phyloP scores from a whole-genome alignment of 2,329 filamentous ascomycete genomes.

The Tolypocladium ophioglossoides region DNA sequence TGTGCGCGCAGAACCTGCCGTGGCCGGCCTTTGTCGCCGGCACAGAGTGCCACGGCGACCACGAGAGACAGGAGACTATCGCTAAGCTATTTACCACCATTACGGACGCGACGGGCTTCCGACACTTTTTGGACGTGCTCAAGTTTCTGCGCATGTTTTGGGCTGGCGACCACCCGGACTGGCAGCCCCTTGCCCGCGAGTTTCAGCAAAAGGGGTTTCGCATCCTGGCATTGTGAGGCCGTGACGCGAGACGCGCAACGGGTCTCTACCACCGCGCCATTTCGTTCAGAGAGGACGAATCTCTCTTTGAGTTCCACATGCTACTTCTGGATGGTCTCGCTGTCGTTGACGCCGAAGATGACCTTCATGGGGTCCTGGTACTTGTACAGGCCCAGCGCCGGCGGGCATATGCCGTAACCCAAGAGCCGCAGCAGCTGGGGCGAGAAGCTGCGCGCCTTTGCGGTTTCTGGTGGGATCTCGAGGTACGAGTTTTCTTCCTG shows the following conservation, averaged over 20 bases:
- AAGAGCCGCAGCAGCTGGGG: constrained; percentile 20
- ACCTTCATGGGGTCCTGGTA: constrained; percentile 26
- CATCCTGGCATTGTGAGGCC: constrained; percentile 11
- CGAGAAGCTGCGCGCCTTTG: constrained; percentile 17
- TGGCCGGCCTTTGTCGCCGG: constrained; percentile 20
- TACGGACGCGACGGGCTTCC: constrained; percentile 11
- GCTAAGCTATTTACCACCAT: constrained; percentile 7
- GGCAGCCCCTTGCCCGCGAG: constrained; percentile 13
- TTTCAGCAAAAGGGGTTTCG: constrained; percentile 11
- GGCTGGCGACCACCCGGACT: constrained; percentile 12
- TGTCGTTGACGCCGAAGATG: constrained; percentile 24
- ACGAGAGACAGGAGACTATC: constrained; percentile 9
- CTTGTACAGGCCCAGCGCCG: constrained; percentile 22
- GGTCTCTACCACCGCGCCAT: constrained; percentile 16
- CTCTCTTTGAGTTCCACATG: constrained; percentile 8
- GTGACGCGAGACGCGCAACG: constrained; percentile 1
- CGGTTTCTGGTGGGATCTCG: constrained; percentile 16
- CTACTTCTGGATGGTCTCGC: constrained; percentile 16
- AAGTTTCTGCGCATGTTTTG: constrained; percentile 15
- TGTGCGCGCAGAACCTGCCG: constrained; percentile 17
- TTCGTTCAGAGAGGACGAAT: constrained; percentile 15
- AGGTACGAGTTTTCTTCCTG: constrained; percentile 24
- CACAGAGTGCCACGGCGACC: constrained; percentile 12
- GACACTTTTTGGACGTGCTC: constrained; percentile 11
- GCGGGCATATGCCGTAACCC: constrained; percentile 21